Conservation (phyloP, 2,329 filamentous ascomycete genomes). For the Nannizziopsis arthrosporioides region DNA sequence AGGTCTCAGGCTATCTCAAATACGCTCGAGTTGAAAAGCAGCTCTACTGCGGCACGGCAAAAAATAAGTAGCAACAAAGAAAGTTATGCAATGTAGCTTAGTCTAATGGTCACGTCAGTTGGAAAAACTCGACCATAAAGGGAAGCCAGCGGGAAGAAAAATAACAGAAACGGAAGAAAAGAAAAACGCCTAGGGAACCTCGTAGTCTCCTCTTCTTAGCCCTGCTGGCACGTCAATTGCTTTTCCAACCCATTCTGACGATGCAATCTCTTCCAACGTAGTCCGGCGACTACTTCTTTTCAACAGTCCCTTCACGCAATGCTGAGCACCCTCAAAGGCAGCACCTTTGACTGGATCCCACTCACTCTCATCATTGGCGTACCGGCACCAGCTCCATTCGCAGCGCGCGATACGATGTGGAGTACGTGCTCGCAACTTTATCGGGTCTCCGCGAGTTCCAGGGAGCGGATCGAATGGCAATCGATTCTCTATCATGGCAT, state of each 20-base stretch:
- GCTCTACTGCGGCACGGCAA: no score
- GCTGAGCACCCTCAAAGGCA: conserved; percentile 62
- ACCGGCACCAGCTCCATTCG: conserved; percentile 91
- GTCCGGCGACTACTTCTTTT: conserved; percentile 72
- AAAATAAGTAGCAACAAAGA: no score
- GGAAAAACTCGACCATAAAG: not conserved
- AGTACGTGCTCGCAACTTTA: conserved; percentile 65
- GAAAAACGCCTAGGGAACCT: conserved; percentile 29
- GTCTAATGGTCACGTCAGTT: not conserved
- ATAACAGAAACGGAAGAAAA: not conserved
- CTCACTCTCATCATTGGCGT: conserved; percentile 71
- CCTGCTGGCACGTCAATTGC: conserved; percentile 58
- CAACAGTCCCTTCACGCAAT: conserved; percentile 71
- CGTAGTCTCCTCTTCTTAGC: conserved; percentile 42
- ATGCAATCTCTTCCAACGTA: conserved; percentile 60
- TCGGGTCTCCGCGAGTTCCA: conserved; percentile 57
- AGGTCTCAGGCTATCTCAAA: no score
- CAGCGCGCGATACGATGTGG: conserved; percentile 90
- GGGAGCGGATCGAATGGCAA: conserved; percentile 87
- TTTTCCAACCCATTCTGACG: conserved; percentile 61
- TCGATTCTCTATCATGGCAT: conserved; percentile 84
- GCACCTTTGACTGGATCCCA: conserved; percentile 60
- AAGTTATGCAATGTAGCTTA: no score
- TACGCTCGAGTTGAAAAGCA: no score
- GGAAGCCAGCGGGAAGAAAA: not conserved